Conservation (phyloP, 495 filamentous ascomycete species). For the Staphylotrichum tortipilum region DNA sequence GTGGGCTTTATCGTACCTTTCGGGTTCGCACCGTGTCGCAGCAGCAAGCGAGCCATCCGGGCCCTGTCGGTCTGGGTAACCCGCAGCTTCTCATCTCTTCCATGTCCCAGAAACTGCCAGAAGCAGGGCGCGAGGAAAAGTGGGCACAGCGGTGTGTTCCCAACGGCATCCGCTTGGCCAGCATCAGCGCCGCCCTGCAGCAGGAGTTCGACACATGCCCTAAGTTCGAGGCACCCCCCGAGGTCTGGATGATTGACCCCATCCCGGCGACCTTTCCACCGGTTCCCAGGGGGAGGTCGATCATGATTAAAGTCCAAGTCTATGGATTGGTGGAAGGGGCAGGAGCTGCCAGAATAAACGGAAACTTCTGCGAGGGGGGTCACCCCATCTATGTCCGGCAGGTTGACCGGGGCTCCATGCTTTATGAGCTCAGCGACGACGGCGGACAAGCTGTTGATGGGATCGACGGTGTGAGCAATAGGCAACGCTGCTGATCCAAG, state of each 20-base stretch:
- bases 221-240: background rate
- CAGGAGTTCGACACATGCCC: background rate
- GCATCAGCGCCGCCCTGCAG: background rate
- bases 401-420: background rate
- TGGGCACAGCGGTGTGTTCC: background rate
- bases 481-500: too few relatives aligned
- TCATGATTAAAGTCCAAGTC: too few relatives aligned
- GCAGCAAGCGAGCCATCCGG: background rate
- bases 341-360: background rate
- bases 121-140: background rate
- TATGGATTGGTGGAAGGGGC: background rate
- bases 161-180: background rate
- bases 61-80: background rate
- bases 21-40: background rate
- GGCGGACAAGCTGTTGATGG: background rate
- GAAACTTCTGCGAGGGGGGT: background rate
- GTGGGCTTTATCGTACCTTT: background rate
- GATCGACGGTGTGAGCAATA: background rate
- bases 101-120: background rate
- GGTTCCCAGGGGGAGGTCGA: too few relatives aligned
- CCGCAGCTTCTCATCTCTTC: background rate
- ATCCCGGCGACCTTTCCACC: too few relatives aligned
- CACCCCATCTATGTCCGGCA: background rate
- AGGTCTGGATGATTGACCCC: background rate
- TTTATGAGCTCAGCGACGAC: background rate